A percentile compares a stretch with the other conserved stretches of the same genome.
These are phyloP conservation scores for Mucor racemosus DNA, from an alignment of 371 early-diverging fungal species.

Conservation along the genomic window DNA sequence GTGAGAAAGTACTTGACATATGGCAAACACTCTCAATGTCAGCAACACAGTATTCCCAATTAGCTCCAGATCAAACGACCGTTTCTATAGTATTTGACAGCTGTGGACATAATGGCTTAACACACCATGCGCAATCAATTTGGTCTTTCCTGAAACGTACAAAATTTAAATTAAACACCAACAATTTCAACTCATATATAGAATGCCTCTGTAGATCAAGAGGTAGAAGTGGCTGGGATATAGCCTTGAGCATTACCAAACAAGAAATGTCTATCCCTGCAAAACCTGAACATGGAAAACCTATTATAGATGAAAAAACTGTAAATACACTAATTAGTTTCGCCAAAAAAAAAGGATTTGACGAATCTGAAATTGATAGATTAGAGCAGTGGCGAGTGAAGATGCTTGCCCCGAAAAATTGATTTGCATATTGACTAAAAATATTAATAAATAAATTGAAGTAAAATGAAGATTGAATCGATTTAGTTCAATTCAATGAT, in stretches of 20 bases:
- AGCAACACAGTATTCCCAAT: not conserved
- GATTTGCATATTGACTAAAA: no score
- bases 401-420: not conserved
- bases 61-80: constrained; percentile 23
- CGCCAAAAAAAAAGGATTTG: constrained; percentile 39
- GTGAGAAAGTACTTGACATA: constrained; percentile 32
- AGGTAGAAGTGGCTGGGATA: constrained; percentile 38
- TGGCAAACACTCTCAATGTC: constrained; percentile 34
- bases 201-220: constrained; percentile 47
- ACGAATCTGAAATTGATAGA: constrained; percentile 23
- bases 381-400: constrained; percentile 30
- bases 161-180: constrained; percentile 36
- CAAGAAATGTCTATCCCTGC: constrained; percentile 35
- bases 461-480: no score
- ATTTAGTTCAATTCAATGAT: no score
- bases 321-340: constrained; percentile 49
- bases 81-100: constrained; percentile 39
- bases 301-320: constrained; percentile 42
- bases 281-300: not conserved
- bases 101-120: constrained; percentile 38
- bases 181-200: constrained; percentile 51
- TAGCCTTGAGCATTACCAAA: constrained; percentile 25
- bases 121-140: constrained; percentile 30
- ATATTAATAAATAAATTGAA: no score
- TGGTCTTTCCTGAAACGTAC: constrained; percentile 34